These are phyloP conservation scores for Ephemerocybe angulata DNA, from an alignment of 768 basidiomycete genomes.

Conservation along the genomic window DNA sequence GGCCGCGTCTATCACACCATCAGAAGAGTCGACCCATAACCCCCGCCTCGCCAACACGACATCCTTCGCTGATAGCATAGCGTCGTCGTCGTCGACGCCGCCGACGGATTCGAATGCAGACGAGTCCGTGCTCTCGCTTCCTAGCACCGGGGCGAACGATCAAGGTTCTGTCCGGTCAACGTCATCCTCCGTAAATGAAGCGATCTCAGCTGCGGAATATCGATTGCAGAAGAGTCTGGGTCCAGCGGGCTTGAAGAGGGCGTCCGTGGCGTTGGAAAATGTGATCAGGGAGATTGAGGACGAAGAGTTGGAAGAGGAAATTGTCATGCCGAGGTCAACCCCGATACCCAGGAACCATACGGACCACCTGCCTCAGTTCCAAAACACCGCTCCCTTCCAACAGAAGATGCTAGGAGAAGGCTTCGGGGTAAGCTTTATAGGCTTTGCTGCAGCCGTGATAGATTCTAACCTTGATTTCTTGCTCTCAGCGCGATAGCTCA, in stretches of 20 bases:
- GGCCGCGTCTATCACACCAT: constrained; percentile 48
- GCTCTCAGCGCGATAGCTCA: constrained; percentile 32
- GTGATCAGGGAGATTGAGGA: constrained; percentile 80
- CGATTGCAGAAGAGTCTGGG: constrained; percentile 49
- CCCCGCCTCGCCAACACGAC: constrained; percentile 32
- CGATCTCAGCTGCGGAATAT: constrained; percentile 39
- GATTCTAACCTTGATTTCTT: constrained; percentile 11
- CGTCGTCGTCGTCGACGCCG: constrained; percentile 53
- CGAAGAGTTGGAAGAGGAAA: constrained; percentile 64
- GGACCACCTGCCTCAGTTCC: constrained; percentile 25
- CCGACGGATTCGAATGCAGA: constrained; percentile 35
- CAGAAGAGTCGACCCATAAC: constrained; percentile 34
- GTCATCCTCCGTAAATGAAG: constrained; percentile 32
- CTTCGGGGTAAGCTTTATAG: neutral
- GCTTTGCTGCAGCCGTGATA: neutral
- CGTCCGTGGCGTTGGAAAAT: constrained; percentile 70
- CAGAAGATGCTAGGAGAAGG: constrained; percentile 3
- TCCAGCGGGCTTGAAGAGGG: constrained; percentile 52
- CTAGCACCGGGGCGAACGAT: constrained; percentile 25
- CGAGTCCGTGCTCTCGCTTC: constrained; percentile 38
- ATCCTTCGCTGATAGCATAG: constrained; percentile 43
- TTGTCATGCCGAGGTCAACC: constrained; percentile 66
- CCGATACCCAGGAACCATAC: constrained; percentile 40
- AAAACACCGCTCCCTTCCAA: constrained; percentile 22
- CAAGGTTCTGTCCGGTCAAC: constrained; percentile 37